Evolutionary conservation across 306 rosid species (phyloP).

Genomic region (Vigna mungo): DNA sequence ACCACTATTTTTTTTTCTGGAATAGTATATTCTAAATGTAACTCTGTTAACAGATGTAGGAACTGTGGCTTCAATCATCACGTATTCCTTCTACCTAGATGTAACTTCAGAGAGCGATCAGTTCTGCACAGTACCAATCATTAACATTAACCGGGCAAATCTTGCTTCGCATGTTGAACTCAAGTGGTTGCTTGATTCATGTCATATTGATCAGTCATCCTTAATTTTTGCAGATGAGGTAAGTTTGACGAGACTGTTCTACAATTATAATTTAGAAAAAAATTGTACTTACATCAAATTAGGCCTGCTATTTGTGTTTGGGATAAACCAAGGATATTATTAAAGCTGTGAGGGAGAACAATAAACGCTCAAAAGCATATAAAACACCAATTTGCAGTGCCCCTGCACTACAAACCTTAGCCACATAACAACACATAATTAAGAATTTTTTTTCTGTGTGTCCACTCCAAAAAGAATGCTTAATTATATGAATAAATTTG

Average conservation of each 20-base stretch:
- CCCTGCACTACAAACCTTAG: too few relatives aligned
- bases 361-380: background rate
- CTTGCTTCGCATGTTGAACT: slow-evolving; percentile 73
- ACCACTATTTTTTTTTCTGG: background rate
- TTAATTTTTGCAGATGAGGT: slow-evolving; percentile 86
- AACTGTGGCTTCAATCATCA: slow-evolving; percentile 71
- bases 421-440: background rate
- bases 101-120: slow-evolving; percentile 57
- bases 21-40: background rate
- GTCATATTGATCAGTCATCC: slow-evolving; percentile 75
- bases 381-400: too few relatives aligned
- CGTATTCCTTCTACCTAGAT: slow-evolving; percentile 77
- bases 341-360: background rate
- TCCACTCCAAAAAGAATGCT: background rate
- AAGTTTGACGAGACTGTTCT: slow-evolving; percentile 33
- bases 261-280: background rate
- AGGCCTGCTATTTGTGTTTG: background rate
- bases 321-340: background rate
- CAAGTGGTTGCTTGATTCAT: slow-evolving; percentile 85
- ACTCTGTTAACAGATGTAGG: slow-evolving; percentile 69
- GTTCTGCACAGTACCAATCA: slow-evolving; percentile 75
- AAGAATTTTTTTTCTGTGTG: background rate
- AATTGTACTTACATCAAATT: background rate
- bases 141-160: slow-evolving; percentile 74
- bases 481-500: slow-evolving; percentile 28